Percentiles rank a stretch among this genome's conserved stretches.
These are phyloP conservation scores for Vitellaria paradoxa DNA, from an alignment of 179 eudicot genomes.

Conservation along the genomic window DNA sequence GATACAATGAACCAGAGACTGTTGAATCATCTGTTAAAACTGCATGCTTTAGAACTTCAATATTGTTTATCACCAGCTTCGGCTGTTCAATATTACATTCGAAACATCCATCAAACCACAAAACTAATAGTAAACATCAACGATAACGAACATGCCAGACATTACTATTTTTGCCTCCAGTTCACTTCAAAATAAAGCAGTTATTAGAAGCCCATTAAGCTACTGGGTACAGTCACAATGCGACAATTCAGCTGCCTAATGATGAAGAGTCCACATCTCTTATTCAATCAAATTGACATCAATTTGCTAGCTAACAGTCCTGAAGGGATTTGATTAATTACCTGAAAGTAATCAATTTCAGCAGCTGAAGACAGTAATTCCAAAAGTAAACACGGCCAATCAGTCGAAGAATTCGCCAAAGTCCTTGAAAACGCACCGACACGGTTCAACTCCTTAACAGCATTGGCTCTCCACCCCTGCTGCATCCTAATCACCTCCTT, in stretches of 20 bases:
- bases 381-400: constrained; percentile 88
- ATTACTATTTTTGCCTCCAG: background rate
- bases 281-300: background rate
- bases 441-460: constrained; percentile 60
- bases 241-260: background rate
- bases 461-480: constrained; percentile 70
- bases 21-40: constrained; percentile 53
- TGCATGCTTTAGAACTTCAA: constrained; percentile 78
- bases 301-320: background rate
- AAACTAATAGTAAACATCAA: background rate
- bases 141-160: background rate
- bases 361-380: constrained; percentile 84
- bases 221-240: background rate
- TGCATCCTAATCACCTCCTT: constrained; percentile 78
- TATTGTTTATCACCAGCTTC: constrained; percentile 87
- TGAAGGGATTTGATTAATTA: constrained; percentile 13
- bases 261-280: background rate
- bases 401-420: constrained; percentile 73
- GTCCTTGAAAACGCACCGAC: constrained; percentile 74
- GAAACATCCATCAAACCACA: constrained; percentile 13
- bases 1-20: constrained; percentile 69
- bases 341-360: constrained; percentile 83
- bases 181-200: too few relatives aligned
- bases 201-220: background rate
- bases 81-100: constrained; percentile 50